phyloP scores from a whole-genome alignment of 1,284 basidiomycete species.

The Fistulinella cinereoalba region DNA sequence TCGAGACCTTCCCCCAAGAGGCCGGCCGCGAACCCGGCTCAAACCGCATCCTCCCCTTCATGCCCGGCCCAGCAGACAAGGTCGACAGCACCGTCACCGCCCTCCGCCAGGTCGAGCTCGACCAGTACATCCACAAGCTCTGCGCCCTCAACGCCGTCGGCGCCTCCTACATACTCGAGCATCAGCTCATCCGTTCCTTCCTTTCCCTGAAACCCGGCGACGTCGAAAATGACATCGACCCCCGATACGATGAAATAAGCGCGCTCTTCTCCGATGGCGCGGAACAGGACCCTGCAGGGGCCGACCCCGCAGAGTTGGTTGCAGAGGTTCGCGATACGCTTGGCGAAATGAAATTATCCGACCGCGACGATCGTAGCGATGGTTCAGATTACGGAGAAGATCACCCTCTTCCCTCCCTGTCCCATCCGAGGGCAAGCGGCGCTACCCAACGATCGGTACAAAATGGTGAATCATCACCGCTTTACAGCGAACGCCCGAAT shows the following conservation, averaged over 20 bases:
- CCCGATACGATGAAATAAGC: constrained; percentile 55
- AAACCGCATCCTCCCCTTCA: constrained; percentile 85
- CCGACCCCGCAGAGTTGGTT: constrained; percentile 27
- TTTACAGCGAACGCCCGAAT: constrained; percentile 25
- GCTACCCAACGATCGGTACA: constrained; percentile 46
- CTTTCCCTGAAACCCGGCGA: constrained; percentile 88
- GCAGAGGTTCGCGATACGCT: constrained; percentile 46
- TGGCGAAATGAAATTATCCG: constrained; percentile 43
- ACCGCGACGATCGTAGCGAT: constrained; percentile 46
- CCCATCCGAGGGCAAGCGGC: constrained; percentile 3
- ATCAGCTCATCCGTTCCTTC: constrained; percentile 81
- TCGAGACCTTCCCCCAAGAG: constrained; percentile 85
- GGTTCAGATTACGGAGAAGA: constrained; percentile 64
- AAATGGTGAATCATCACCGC: constrained; percentile 27
- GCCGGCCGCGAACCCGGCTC: constrained; percentile 71
- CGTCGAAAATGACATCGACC: constrained; percentile 63
- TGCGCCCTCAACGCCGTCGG: constrained; percentile 64
- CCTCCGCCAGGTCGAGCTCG: constrained; percentile 79
- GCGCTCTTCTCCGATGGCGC: constrained; percentile 45
- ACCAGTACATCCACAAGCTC: constrained; percentile 83
- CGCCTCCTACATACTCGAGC: constrained; percentile 79
- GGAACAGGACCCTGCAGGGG: constrained; percentile 30
- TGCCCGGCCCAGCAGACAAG: constrained; percentile 88
- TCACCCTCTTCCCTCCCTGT: constrained; percentile 37
- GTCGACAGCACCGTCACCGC: constrained; percentile 88